These are phyloP conservation scores for Fusarium globosum DNA, from an alignment of 2,329 filamentous ascomycete species.

Conservation along the genomic window DNA sequence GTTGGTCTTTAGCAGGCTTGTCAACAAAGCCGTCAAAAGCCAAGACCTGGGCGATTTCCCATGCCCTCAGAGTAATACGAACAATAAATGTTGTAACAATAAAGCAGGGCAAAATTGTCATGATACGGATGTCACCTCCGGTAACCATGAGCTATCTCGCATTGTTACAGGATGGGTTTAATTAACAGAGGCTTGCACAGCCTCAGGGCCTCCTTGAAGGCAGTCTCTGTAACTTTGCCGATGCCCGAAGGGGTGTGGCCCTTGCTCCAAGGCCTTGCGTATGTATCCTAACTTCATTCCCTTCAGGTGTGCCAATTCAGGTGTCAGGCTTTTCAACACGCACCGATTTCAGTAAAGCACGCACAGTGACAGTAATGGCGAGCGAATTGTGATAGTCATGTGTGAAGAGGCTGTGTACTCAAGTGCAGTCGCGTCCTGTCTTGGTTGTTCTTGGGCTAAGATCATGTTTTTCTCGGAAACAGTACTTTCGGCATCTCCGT, in stretches of 20 bases:
- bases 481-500: conserved; percentile 10
- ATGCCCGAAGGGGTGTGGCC: conserved; percentile 19
- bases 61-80: background rate
- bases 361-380: background rate
- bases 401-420: conserved; percentile 12
- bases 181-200: conserved; percentile 40
- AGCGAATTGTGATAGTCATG: conserved; percentile 11
- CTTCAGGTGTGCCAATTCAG: conserved; percentile 21
- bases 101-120: background rate
- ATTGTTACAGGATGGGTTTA: conserved; percentile 35
- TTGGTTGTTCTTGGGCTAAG: conserved; percentile 9
- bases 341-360: background rate
- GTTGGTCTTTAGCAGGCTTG: conserved; percentile 8
- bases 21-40: conserved; percentile 5
- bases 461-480: conserved; percentile 5
- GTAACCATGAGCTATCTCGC: conserved; percentile 15
- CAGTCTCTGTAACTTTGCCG: conserved; percentile 24
- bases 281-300: background rate
- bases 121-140: conserved; percentile 7
- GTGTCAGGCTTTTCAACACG: background rate
- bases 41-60: conserved; percentile 20
- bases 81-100: background rate
- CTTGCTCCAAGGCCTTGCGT: conserved; percentile 14
- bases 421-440: conserved; percentile 3
- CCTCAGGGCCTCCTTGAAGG: conserved; percentile 13